Conservation (phyloP, 345 rosid species). For the Eutrema japonicum region DNA sequence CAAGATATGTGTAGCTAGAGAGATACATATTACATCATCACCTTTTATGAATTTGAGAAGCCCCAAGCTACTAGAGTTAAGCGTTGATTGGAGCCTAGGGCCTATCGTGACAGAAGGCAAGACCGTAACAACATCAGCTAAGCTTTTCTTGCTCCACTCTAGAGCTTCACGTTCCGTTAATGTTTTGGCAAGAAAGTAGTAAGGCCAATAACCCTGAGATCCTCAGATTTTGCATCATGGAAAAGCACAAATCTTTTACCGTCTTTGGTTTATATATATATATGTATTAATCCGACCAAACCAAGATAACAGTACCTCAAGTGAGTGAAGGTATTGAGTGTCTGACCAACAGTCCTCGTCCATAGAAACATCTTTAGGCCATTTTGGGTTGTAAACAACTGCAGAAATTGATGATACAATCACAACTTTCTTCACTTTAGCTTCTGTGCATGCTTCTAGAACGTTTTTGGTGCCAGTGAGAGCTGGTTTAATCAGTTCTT, state of each 20-base stretch:
- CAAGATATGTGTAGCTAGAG: background rate
- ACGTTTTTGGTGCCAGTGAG: conserved; percentile 52
- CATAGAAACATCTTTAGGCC: conserved; percentile 48
- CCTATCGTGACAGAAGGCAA: conserved; percentile 59
- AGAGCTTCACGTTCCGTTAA: conserved; percentile 53
- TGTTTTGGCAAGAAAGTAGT: conserved; percentile 51
- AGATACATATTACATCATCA: conserved; percentile 20
- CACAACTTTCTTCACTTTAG: conserved; percentile 56
- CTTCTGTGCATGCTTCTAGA: conserved; percentile 50
- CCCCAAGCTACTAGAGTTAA: conserved; percentile 53
- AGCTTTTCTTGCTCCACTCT: conserved; percentile 47
- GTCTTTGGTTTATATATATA: background rate
- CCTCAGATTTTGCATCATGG: conserved; percentile 11
- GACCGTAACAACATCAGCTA: conserved; percentile 50
- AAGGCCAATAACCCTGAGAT: conserved; percentile 40
- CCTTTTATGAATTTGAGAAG: conserved; percentile 51
- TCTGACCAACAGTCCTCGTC: conserved; percentile 56
- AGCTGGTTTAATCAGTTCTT: conserved; percentile 53
- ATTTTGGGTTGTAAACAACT: conserved; percentile 44
- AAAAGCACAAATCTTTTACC: background rate
- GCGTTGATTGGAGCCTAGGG: conserved; percentile 60
- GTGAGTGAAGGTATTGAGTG: conserved; percentile 41
- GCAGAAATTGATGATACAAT: conserved; percentile 55
- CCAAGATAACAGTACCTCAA: conserved; percentile 39
- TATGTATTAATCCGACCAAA: background rate